Conservation (phyloP, 257 asterid genomes). For the Capsicum pubescens region DNA sequence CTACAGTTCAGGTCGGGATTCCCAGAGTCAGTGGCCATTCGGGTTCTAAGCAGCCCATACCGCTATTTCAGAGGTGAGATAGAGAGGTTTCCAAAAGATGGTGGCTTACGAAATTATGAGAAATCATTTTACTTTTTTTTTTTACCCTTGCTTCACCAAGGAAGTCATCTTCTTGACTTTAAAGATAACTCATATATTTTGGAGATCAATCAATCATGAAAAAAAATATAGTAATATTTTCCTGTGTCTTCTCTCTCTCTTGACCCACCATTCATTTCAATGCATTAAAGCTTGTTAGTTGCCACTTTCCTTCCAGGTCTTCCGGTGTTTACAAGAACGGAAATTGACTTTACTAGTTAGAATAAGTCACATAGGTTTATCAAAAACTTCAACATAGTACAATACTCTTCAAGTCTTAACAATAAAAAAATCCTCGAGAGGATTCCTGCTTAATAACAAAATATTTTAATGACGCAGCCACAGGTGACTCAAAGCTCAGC, state of each 20-base stretch:
- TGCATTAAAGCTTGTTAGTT: neutral
- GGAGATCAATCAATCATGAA: neutral
- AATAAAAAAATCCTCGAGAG: neutral
- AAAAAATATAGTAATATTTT: no score
- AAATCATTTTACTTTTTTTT: no score
- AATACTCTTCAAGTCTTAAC: neutral
- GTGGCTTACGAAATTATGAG: no score
- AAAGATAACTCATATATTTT: no score
- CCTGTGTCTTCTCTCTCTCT: neutral
- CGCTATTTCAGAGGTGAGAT: no score
- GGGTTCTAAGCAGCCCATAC: no score
- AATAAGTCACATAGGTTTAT: neutral
- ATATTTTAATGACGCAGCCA: slow-evolving; percentile 1
- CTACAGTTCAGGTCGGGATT: no score
- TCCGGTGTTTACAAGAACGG: neutral
- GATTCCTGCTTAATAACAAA: neutral
- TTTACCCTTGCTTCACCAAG: no score
- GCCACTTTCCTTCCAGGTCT: neutral
- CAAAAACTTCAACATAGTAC: neutral
- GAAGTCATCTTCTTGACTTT: no score
- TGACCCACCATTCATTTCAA: neutral
- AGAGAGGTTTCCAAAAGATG: no score
- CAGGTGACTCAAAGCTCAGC: neutral
- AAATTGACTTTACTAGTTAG: neutral
- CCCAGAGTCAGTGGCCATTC: no score